Evolutionary conservation across 176 grass and related monocot genomes (phyloP).

Genomic region (Carex cristatella): DNA sequence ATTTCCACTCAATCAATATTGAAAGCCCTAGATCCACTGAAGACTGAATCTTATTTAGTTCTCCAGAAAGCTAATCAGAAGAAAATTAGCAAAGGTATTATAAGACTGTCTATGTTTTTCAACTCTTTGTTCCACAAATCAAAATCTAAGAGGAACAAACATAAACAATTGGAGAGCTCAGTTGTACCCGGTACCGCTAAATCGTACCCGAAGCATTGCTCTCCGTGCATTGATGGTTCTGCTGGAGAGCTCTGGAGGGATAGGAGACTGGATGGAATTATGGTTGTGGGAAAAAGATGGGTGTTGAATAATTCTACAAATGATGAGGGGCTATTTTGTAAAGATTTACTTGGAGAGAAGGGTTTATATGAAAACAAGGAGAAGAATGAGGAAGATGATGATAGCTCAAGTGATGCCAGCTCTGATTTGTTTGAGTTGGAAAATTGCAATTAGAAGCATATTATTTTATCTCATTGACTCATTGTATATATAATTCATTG

Average conservation of each 20-base stretch:
- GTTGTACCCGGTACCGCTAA: background rate
- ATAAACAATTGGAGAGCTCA: background rate
- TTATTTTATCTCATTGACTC: background rate
- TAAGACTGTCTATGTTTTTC: background rate
- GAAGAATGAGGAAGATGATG: background rate
- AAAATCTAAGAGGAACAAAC: conserved; percentile 11
- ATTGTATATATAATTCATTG: background rate
- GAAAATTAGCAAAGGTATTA: background rate
- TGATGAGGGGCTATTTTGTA: background rate
- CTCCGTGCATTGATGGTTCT: background rate
- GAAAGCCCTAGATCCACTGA: background rate
- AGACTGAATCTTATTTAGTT: background rate
- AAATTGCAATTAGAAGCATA: conserved; percentile 3
- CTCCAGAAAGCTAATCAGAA: background rate
- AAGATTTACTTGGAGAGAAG: background rate
- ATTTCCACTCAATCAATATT: background rate
- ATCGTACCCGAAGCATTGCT: conserved; percentile 7
- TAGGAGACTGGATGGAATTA: conserved; percentile 10
- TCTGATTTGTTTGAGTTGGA: conserved; percentile 25
- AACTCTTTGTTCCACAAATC: conserved; percentile 9
- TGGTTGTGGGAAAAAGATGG: conserved; percentile 20
- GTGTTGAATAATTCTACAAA: conserved; percentile 12
- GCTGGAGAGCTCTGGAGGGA: conserved; percentile 17
- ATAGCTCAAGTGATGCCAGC: background rate
- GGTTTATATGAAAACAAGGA: background rate